These are phyloP conservation scores for Penicillium canescens DNA, from an alignment of 495 filamentous ascomycete genomes.

Conservation along the genomic window DNA sequence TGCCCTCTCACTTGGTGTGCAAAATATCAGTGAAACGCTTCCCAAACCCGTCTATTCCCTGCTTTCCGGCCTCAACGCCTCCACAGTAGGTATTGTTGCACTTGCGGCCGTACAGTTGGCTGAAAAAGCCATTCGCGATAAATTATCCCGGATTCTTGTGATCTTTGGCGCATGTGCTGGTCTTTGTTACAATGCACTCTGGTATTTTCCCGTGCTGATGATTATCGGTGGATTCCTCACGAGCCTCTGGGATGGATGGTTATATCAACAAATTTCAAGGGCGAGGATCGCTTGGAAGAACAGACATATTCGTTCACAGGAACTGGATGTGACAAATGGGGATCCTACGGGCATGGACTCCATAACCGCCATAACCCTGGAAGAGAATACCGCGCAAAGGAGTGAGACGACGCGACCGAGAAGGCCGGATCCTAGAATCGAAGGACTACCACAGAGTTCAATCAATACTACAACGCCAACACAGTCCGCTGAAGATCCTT, in stretches of 20 bases:
- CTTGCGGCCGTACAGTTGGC: slow-evolving; percentile 75
- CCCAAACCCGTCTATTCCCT: slow-evolving; percentile 71
- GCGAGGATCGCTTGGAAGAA: slow-evolving; percentile 20
- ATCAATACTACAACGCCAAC: no score
- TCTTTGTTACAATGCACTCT: slow-evolving; percentile 73
- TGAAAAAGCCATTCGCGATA: slow-evolving; percentile 73
- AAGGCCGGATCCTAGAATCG: no score
- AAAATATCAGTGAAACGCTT: slow-evolving; percentile 58
- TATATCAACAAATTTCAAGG: slow-evolving; percentile 40
- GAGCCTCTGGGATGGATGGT: slow-evolving; percentile 60
- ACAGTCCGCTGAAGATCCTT: no score
- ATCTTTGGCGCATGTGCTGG: slow-evolving; percentile 69
- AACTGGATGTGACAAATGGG: slow-evolving; percentile 7
- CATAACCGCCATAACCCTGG: background rate
- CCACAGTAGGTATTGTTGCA: slow-evolving; percentile 78
- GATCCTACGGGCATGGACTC: slow-evolving; percentile 7
- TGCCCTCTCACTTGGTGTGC: slow-evolving; percentile 66
- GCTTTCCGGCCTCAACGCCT: slow-evolving; percentile 71
- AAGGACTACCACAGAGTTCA: no score
- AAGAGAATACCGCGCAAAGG: no score
- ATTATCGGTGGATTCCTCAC: slow-evolving; percentile 55
- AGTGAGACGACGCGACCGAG: no score
- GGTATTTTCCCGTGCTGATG: slow-evolving; percentile 82
- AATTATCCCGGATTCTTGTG: slow-evolving; percentile 65
- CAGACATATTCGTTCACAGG: slow-evolving; percentile 10